Evolutionary conservation across 2,329 filamentous ascomycete genomes (phyloP).

Genomic region (Xylariales sp.): DNA sequence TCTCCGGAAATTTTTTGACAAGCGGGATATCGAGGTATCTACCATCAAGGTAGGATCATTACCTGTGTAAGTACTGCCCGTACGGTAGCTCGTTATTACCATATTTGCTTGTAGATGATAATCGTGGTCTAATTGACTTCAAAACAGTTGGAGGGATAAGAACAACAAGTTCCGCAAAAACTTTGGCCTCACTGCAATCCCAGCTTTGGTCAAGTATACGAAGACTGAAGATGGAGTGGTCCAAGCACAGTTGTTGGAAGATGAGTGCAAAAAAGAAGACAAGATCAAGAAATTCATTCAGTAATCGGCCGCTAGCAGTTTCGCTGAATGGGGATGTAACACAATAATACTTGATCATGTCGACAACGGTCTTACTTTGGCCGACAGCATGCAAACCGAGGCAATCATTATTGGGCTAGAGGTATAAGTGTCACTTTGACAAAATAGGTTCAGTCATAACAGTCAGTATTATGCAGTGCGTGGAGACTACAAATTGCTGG

Average conservation of each 20-base stretch:
- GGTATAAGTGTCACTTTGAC: too few species aligned
- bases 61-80: conserved; percentile 1
- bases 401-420: too few species aligned
- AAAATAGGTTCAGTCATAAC: too few species aligned
- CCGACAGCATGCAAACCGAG: too few species aligned
- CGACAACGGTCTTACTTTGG: too few species aligned
- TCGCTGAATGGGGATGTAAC: too few species aligned
- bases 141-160: conserved; percentile 1
- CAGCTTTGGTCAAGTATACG: conserved; percentile 3
- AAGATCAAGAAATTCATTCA: background rate
- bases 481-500: too few species aligned
- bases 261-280: conserved; percentile 1
- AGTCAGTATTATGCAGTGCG: too few species aligned
- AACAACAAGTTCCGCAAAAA: conserved; percentile 1
- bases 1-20: conserved; percentile 5
- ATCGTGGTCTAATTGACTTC: background rate
- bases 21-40: conserved; percentile 2
- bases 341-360: too few species aligned
- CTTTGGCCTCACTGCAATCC: conserved; percentile 2
- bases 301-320: too few species aligned
- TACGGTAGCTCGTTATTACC: too few species aligned
- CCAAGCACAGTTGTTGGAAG: conserved; percentile 1
- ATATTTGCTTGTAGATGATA: too few species aligned
- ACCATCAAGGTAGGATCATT: conserved; percentile 1
- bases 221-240: background rate